Base-by-base conservation (phyloP, 2,329 filamentous ascomycete genomes). In the Stagonosporopsis cucurbitacearum region DNA sequence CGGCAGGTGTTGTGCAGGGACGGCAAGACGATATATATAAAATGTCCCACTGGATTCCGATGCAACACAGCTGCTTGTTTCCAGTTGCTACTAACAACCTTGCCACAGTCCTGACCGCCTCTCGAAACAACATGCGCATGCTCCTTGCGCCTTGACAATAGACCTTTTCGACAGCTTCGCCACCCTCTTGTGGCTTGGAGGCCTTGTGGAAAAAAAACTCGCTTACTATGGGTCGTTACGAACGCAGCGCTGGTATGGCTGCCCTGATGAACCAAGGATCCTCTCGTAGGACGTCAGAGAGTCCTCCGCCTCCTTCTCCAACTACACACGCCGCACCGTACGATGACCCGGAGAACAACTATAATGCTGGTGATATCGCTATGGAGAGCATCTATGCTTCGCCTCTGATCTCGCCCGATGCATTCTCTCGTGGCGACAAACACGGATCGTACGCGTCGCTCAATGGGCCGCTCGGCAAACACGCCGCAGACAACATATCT, bases 311-410 rank as follows among this genome's bases (percentile, higher is more conserved):
- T 4, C 30, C 53, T 23, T 52, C 37, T 20, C 51, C 59, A 36
- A 40, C 61, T n/a, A 49, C 53, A 45, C 64, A 62, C 1, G 52
- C 42, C 25, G 59, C 60, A 8, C 51, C 61, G 9, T 62, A 63
- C 25, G 55, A 65, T 17, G 51, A 48, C 15, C 55, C 30, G 13
- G 30, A 63, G 12, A 50, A 50, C 8, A 51, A 46, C 13, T 63
- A 66, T n/a, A 53, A 68, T 28, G 52, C 54, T 11, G 62, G 64
- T 7, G 65, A 69, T 30, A 57, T 70, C 4, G 58, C 64, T 5
- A 67, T 68, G 56, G 65, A 68, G n/a, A 57, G 66, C 13, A 54
- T 60, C 4, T 62, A 66, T 25, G 57, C 63, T 42, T 63, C 64
- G 9, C 60, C 61, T 6, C 56, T 65, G 17, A 35, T 59, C 12